Base-by-base conservation (phyloP, 2,329 filamentous ascomycete species). In the Botrytis byssoidea region DNA sequence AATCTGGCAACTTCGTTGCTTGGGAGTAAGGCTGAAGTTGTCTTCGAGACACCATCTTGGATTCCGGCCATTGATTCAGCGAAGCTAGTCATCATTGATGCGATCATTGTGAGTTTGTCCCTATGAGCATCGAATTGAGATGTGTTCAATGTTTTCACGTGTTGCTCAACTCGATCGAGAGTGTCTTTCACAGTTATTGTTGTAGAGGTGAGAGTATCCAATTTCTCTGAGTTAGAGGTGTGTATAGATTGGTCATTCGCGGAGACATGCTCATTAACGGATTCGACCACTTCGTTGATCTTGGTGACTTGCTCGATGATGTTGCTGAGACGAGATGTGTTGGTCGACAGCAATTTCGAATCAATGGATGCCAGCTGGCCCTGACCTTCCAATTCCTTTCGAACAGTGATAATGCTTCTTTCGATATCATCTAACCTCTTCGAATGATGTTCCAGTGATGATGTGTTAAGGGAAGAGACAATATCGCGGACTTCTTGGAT, bases 261-360 rank as follows among this genome's bases (percentile, higher is more conserved):
- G 44, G 66, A 75, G 29, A 74, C 65, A 32, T 74, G 51, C 57
- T 75, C 73, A 37, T 73, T 76, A 16, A 74, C 73, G 2, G 74
- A 71, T 37, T 77, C 76, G 18, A 76, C 55, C 20, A 77, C 42
- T 35, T 74, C 63, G 10, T 66, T 70, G 22, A 78, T 71, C 60
- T 75, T 77, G 2, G 72, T 75, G 12, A 77, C 73, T 51, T 74
- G 73, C 16, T 73, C 72, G 40, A 74, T 74, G 37, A 77, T 66
- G 42, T 63, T 74, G 42, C 75, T 76, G 8, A 78, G 55, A 48
- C 75, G 71, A 51, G 75, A 69, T 65, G 74, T 77, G 48, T 74
- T 77, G 20, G 71, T 72, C 4, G 75, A 76, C 44, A 76, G 51
- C 35, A 77, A 71, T 35, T 78, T 77, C 18, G 77, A 77, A 51